These are phyloP conservation scores for Ophiosphaerella korrae DNA, from an alignment of 2,329 filamentous ascomycete species.

Conservation along the genomic window DNA sequence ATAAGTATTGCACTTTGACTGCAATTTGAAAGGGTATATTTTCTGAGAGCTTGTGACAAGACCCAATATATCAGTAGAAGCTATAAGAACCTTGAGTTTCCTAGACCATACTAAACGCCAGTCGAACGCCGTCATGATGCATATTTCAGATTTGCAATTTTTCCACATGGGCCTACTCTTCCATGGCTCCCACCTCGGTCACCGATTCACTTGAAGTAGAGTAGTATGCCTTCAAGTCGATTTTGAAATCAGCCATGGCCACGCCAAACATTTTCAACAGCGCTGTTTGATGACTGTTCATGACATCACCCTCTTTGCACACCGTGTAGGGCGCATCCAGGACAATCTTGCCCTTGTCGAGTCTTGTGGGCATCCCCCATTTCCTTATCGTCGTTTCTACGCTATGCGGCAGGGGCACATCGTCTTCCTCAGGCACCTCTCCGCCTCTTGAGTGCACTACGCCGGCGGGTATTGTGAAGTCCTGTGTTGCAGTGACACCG, in stretches of 20 bases:
- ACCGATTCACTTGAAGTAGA: conserved; percentile 37
- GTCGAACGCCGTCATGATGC: conserved; percentile 33
- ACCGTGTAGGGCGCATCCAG: conserved; percentile 75
- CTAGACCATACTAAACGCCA: conserved; percentile 24
- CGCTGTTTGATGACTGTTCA: conserved; percentile 91
- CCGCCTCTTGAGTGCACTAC: conserved; percentile 78
- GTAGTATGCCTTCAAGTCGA: conserved; percentile 73
- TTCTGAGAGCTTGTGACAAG: conserved; percentile 19
- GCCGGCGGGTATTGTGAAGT: conserved; percentile 82
- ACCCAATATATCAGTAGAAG: conserved; percentile 11
- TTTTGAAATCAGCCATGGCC: conserved; percentile 86
- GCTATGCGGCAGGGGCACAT: conserved; percentile 84
- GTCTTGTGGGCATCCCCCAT: conserved; percentile 84
- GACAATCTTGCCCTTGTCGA: conserved; percentile 86
- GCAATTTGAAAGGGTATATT: conserved; percentile 35
- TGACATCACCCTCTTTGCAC: conserved; percentile 80
- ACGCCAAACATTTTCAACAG: conserved; percentile 93
- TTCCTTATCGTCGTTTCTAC: conserved; percentile 89
- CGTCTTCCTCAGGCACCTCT: conserved; percentile 77
- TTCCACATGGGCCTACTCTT: conserved; percentile 41
- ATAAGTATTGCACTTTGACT: background rate
- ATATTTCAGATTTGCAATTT: conserved; percentile 4
- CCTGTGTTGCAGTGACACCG: conserved; percentile 73
- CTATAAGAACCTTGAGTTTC: conserved; percentile 22
- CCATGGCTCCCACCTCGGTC: conserved; percentile 60